These are phyloP conservation scores for Fusarium papillatum DNA, from an alignment of 2,329 filamentous ascomycete species.

Conservation along the genomic window DNA sequence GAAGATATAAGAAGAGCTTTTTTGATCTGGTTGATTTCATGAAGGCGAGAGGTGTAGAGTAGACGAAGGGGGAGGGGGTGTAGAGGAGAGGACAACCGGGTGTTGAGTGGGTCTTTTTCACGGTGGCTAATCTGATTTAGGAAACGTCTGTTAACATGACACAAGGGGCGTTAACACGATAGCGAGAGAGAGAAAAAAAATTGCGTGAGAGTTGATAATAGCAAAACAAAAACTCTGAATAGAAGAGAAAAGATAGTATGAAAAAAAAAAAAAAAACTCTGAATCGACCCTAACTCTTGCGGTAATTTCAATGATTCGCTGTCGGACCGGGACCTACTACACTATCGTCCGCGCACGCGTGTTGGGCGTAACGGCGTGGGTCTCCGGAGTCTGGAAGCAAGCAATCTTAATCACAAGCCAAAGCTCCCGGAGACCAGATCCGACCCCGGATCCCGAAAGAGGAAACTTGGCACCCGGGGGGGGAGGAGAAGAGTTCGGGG, in stretches of 20 bases:
- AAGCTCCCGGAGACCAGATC: background rate
- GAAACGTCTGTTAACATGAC: background rate
- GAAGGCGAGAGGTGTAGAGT: slow-evolving; percentile 45
- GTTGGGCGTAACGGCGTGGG: background rate
- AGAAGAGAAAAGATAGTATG: background rate
- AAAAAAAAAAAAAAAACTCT: background rate
- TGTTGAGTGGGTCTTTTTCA: background rate
- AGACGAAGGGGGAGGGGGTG: background rate
- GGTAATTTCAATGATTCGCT: slow-evolving; percentile 2
- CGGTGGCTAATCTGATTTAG: background rate
- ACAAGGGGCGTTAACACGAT: background rate
- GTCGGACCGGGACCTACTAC: background rate
- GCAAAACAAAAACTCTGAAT: background rate
- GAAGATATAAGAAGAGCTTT: slow-evolving; percentile 69
- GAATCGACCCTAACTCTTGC: background rate
- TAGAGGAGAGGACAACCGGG: background rate
- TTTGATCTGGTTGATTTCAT: slow-evolving; percentile 70
- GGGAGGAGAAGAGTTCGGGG: background rate
- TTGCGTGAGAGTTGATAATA: background rate
- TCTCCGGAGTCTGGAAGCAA: background rate
- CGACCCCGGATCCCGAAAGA: background rate
- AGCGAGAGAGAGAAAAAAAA: background rate
- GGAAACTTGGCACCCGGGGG: background rate
- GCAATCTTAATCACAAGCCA: slow-evolving; percentile 1
- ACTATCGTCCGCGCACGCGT: background rate